Conservation (phyloP, 179 eudicot species). For the Silene coronaria region DNA sequence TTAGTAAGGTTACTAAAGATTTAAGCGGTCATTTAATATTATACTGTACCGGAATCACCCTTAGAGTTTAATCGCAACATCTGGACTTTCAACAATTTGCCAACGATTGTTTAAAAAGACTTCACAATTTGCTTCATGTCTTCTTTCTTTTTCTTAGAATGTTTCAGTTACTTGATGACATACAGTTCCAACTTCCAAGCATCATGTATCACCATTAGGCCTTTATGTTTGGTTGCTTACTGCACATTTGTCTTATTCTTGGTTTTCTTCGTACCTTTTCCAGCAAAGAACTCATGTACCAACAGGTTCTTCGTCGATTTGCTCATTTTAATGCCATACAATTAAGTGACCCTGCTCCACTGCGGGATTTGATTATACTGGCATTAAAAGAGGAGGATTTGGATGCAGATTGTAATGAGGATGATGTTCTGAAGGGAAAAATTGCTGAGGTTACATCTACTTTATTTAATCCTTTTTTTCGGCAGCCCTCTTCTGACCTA, state of each 20-base stretch:
- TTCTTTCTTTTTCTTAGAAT: neutral
- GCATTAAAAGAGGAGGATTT: conserved; percentile 78
- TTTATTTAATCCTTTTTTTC: neutral
- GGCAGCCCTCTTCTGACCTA: neutral
- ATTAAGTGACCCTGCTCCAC: conserved; percentile 79
- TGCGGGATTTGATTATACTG: conserved; percentile 56
- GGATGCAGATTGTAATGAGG: conserved; percentile 46
- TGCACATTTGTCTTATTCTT: conserved; percentile 17
- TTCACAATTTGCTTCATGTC: neutral
- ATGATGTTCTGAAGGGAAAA: conserved; percentile 61
- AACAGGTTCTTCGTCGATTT: conserved; percentile 88
- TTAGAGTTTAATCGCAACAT: neutral
- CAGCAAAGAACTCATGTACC: conserved; percentile 99
- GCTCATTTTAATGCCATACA: conserved; percentile 94
- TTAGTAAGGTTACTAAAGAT: neutral
- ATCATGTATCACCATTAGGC: neutral
- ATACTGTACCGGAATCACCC: neutral
- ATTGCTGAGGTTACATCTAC: conserved; percentile 59
- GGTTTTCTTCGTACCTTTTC: conserved; percentile 25
- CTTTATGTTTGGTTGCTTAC: neutral
- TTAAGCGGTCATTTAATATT: neutral
- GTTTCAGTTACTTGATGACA: neutral
- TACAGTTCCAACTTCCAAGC: conserved; percentile 9
- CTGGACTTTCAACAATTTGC: conserved; percentile 2
- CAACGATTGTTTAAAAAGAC: neutral